A percentile compares a stretch with the other conserved stretches of the same genome.
phyloP scores from a whole-genome alignment of 2,329 filamentous ascomycete genomes.

The Hymenoscyphus infarciens region DNA sequence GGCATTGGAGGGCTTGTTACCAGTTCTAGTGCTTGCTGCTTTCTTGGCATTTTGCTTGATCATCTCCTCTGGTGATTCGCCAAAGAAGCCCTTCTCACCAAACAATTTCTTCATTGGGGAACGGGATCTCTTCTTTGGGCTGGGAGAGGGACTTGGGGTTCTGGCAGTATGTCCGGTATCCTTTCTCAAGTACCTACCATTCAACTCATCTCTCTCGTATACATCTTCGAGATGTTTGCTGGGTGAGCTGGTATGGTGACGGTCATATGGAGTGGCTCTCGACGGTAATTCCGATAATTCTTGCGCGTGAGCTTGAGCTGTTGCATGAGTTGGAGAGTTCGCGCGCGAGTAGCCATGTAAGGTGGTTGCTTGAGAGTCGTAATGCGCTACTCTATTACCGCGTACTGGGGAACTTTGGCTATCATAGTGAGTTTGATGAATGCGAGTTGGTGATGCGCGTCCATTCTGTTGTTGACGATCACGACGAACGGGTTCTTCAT shows the following conservation, averaged over 20 bases:
- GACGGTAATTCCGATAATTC: background rate
- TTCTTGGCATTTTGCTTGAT: constrained; percentile 17
- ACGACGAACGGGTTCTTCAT: background rate
- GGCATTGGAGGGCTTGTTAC: constrained; percentile 10
- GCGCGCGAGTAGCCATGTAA: background rate
- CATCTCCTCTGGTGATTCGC: constrained; percentile 25
- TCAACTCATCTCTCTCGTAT: constrained; percentile 23
- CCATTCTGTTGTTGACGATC: background rate
- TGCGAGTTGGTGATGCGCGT: background rate
- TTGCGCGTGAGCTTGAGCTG: background rate
- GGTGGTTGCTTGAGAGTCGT: background rate
- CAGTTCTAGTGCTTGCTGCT: constrained; percentile 12
- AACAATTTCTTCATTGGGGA: constrained; percentile 37
- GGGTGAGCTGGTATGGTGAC: constrained; percentile 21
- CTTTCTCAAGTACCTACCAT: background rate
- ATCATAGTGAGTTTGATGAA: background rate
- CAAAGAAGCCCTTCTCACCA: constrained; percentile 34
- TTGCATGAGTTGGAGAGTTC: constrained; percentile 6
- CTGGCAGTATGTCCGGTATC: background rate
- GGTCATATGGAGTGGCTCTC: background rate
- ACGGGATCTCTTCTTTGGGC: constrained; percentile 29
- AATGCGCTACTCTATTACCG: background rate
- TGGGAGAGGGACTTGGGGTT: background rate
- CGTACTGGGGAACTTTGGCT: background rate
- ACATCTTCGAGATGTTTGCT: constrained; percentile 20